phyloP scores from a whole-genome alignment of 2,329 filamentous ascomycete species.

The Cladosporium colombiae region DNA sequence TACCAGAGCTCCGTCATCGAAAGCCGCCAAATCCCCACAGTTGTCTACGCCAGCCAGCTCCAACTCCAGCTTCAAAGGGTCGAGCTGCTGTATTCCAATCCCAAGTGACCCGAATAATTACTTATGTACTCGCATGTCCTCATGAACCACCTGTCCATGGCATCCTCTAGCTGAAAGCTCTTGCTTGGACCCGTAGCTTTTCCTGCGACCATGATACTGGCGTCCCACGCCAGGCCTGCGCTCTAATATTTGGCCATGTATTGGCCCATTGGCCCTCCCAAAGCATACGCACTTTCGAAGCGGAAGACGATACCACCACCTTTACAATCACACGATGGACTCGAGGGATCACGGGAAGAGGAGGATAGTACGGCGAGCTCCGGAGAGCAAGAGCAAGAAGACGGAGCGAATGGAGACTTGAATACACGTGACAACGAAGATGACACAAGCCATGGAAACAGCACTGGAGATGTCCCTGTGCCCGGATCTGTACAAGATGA shows the following conservation, averaged over 20 bases:
- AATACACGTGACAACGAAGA: background rate
- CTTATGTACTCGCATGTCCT: background rate
- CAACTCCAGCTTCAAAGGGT: background rate
- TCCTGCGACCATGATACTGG: constrained; percentile 12
- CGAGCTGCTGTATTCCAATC: background rate
- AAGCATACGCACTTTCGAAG: constrained; percentile 77
- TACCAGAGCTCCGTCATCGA: background rate
- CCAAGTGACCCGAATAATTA: background rate
- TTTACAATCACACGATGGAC: constrained; percentile 61
- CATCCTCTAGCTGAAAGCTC: constrained; percentile 1
- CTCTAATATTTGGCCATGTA: constrained; percentile 62
- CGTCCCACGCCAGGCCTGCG: background rate
- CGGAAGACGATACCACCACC: constrained; percentile 55
- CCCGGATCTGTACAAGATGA: constrained; percentile 21
- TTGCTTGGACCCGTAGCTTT: background rate
- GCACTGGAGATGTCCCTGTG: background rate
- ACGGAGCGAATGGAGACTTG: background rate
- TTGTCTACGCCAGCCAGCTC: background rate
- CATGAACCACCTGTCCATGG: background rate
- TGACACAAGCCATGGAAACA: background rate
- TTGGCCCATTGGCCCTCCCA: constrained; percentile 84
- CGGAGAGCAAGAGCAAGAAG: constrained; percentile 20
- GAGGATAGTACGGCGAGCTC: background rate
- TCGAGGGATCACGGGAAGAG: constrained; percentile 22
- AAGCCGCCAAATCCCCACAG: background rate